A percentile compares a stretch with the other conserved stretches of the same genome.
These are phyloP conservation scores for Saksenaea oblongispora DNA, from an alignment of 371 early-diverging fungal species.

Conservation along the genomic window DNA sequence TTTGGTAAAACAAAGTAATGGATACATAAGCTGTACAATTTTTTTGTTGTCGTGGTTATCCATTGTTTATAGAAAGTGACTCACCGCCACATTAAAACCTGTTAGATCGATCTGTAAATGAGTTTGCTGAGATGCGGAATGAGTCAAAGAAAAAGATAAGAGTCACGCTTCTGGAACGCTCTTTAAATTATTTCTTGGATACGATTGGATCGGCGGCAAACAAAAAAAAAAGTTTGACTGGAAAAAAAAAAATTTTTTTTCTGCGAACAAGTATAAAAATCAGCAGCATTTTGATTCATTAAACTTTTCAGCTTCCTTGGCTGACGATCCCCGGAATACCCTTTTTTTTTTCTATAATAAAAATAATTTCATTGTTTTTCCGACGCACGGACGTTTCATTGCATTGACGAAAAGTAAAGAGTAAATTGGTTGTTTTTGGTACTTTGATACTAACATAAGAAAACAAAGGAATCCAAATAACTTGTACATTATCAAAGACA, in stretches of 20 bases:
- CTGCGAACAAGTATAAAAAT: conserved; percentile 6
- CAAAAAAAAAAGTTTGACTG: not conserved
- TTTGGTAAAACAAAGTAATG: too few relatives aligned
- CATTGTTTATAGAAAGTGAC: too few relatives aligned
- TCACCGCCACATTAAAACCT: too few relatives aligned
- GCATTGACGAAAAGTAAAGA: conserved; percentile 3
- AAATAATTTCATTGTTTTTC: conserved; percentile 1
- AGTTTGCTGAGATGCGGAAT: not conserved
- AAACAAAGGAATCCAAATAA: conserved; percentile 13
- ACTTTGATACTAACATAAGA: conserved; percentile 6
- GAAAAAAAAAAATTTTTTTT: conserved; percentile 4
- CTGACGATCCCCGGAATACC: conserved; percentile 46
- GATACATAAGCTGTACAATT: too few relatives aligned
- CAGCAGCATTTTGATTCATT: conserved; percentile 7
- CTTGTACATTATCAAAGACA: conserved; percentile 8
- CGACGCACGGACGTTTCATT: not conserved
- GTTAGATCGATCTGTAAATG: too few relatives aligned
- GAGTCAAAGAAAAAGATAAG: not conserved
- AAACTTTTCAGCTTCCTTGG: conserved; percentile 47
- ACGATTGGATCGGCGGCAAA: not conserved
- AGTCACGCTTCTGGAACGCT: not conserved
- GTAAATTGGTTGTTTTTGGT: conserved; percentile 4
- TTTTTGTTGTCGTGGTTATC: too few relatives aligned
- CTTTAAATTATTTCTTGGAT: not conserved
- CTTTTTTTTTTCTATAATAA: conserved; percentile 20